These are phyloP conservation scores for Mollisiaceae sp. DNA, from an alignment of 2,329 filamentous ascomycete species.

Conservation along the genomic window DNA sequence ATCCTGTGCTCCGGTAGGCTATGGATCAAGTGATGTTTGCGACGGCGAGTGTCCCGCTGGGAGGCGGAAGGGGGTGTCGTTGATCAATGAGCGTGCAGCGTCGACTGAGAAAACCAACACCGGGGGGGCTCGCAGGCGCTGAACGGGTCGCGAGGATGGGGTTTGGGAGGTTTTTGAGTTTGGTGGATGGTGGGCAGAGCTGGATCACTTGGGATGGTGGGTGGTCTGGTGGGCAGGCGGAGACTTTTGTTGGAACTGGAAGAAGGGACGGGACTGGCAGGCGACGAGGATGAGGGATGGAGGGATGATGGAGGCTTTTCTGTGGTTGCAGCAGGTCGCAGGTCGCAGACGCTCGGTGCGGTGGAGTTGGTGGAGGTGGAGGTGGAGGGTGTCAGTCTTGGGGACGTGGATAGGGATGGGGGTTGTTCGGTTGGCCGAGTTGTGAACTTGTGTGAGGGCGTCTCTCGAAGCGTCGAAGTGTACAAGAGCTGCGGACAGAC, in stretches of 20 bases:
- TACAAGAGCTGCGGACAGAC: too few species aligned
- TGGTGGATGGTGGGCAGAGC: neutral
- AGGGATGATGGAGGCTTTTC: constrained; percentile 1
- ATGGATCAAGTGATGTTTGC: constrained; percentile 10
- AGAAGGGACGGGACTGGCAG: neutral
- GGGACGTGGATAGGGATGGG: neutral
- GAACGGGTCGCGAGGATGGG: neutral
- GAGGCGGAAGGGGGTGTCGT: neutral
- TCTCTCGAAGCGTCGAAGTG: neutral
- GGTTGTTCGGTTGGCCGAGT: too few species aligned
- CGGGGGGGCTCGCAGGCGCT: constrained; percentile 4
- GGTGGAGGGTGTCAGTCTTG: too few species aligned
- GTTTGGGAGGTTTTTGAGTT: neutral
- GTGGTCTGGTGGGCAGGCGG: neutral
- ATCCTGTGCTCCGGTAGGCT: constrained; percentile 1
- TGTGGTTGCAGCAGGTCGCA: neutral
- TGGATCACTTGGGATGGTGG: neutral
- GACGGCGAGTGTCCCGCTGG: constrained; percentile 9
- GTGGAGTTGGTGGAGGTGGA: neutral
- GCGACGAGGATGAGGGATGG: constrained; percentile 7
- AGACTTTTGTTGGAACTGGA: constrained; percentile 5
- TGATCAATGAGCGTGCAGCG: constrained; percentile 10
- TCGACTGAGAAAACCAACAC: neutral
- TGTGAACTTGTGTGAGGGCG: neutral
- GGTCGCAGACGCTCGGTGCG: neutral